Evolutionary conservation across 2,329 filamentous ascomycete genomes (phyloP).

Genomic region (Penicillium sp.): DNA sequence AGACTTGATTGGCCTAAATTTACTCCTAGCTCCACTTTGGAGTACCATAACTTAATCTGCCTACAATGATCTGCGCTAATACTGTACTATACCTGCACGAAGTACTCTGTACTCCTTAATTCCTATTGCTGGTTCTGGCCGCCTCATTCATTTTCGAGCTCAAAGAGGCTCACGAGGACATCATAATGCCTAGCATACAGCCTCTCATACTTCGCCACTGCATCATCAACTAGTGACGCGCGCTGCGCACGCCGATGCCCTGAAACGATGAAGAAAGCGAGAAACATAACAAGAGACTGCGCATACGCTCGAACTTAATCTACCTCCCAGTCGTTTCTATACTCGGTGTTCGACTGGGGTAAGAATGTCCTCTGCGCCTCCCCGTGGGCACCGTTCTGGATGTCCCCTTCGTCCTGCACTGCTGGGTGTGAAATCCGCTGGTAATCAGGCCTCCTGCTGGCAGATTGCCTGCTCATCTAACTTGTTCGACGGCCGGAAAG

Average conservation of each 20-base stretch:
- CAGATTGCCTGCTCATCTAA: no score
- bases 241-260: conserved; percentile 5
- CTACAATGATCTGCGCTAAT: conserved; percentile 2
- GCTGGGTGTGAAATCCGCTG: no score
- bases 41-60: conserved; percentile 6
- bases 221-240: conserved; percentile 3
- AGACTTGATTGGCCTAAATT: conserved; percentile 2
- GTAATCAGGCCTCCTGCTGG: no score
- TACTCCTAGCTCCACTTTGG: conserved; percentile 4
- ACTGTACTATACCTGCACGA: background rate
- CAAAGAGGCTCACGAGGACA: background rate
- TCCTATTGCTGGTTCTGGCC: conserved; percentile 1
- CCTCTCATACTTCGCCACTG: conserved; percentile 6
- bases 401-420: no score
- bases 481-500: no score
- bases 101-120: conserved; percentile 5
- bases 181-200: background rate
- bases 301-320: conserved; percentile 13
- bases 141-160: conserved; percentile 1
- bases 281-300: conserved; percentile 4
- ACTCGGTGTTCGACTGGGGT: conserved; percentile 12
- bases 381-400: conserved; percentile 13
- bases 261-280: conserved; percentile 6
- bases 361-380: conserved; percentile 13
- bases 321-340: conserved; percentile 14